phyloP scores from a whole-genome alignment of 2,329 filamentous ascomycete genomes.

The Metarhizium humberi region DNA sequence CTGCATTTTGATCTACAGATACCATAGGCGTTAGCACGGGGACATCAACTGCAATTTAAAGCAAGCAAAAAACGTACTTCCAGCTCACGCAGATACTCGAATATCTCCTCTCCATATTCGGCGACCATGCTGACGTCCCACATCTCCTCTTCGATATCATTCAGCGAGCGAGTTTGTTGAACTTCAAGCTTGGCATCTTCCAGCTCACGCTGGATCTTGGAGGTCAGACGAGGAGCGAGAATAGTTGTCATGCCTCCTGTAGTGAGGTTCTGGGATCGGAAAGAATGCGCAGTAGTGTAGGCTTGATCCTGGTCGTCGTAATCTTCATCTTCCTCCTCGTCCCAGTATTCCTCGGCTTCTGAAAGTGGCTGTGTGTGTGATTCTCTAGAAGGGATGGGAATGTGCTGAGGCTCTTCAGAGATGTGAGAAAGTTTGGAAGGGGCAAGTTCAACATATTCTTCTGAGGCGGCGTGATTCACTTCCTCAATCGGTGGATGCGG shows the following conservation, averaged over 20 bases:
- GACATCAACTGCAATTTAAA: neutral
- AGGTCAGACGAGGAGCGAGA: conserved; percentile 62
- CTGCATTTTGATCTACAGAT: conserved; percentile 59
- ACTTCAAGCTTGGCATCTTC: conserved; percentile 56
- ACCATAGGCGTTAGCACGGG: neutral
- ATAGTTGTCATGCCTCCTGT: conserved; percentile 44
- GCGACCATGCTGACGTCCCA: conserved; percentile 98
- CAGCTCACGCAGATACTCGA: conserved; percentile 78
- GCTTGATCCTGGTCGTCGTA: conserved; percentile 55
- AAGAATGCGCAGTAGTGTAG: conserved; percentile 68
- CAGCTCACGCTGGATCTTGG: conserved; percentile 63
- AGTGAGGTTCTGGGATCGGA: conserved; percentile 57
- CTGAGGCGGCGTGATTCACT: conserved; percentile 12
- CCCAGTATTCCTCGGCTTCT: conserved; percentile 62
- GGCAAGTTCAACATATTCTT: conserved; percentile 13
- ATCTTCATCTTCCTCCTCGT: conserved; percentile 67
- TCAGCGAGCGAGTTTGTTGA: conserved; percentile 55
- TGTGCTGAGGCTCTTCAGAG: conserved; percentile 18
- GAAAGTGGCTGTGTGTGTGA: conserved; percentile 19
- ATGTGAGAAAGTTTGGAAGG: conserved; percentile 21
- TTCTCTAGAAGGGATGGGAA: conserved; percentile 15
- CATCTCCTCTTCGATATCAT: conserved; percentile 78
- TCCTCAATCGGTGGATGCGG: conserved; percentile 16
- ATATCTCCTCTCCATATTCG: conserved; percentile 94
- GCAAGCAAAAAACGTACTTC: conserved; percentile 50